These are phyloP conservation scores for Calonectria pseudoturangicola DNA, from an alignment of 2,329 filamentous ascomycete genomes.

Conservation along the genomic window DNA sequence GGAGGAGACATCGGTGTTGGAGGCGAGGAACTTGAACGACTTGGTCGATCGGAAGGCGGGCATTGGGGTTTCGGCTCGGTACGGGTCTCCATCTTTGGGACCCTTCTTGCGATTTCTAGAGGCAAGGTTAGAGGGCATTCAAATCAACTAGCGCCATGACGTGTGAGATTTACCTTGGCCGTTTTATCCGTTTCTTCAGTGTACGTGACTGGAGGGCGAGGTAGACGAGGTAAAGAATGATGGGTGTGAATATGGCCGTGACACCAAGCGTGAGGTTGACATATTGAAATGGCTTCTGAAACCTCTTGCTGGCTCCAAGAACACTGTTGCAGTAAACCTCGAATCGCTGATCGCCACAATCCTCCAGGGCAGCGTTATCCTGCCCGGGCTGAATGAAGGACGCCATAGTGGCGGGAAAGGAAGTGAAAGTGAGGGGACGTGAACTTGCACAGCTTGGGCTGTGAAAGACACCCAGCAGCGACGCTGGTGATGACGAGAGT, in stretches of 20 bases:
- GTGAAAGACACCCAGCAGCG: conserved; percentile 16
- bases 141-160: not conserved
- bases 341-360: conserved; percentile 26
- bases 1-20: conserved; percentile 31
- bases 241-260: conserved; percentile 28
- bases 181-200: conserved; percentile 4
- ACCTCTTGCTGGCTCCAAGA: conserved; percentile 15
- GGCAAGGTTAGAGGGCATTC: not conserved
- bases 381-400: conserved; percentile 39
- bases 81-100: not conserved
- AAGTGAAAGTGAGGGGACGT: conserved; percentile 23
- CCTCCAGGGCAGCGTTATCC: conserved; percentile 27
- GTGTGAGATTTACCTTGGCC: not conserved
- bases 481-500: not conserved
- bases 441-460: conserved; percentile 28
- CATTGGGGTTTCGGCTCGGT: conserved; percentile 22
- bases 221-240: conserved; percentile 35
- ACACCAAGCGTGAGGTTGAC: conserved; percentile 30
- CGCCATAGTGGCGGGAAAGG: conserved; percentile 30
- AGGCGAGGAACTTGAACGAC: conserved; percentile 34
- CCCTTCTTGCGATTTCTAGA: not conserved
- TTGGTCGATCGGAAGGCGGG: conserved; percentile 38
- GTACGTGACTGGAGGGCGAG: conserved; percentile 8
- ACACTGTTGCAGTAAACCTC: conserved; percentile 39
- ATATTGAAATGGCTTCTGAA: conserved; percentile 25